Base-by-base conservation (phyloP, 805 yeast species). In the Barnettozyma populi region DNA sequence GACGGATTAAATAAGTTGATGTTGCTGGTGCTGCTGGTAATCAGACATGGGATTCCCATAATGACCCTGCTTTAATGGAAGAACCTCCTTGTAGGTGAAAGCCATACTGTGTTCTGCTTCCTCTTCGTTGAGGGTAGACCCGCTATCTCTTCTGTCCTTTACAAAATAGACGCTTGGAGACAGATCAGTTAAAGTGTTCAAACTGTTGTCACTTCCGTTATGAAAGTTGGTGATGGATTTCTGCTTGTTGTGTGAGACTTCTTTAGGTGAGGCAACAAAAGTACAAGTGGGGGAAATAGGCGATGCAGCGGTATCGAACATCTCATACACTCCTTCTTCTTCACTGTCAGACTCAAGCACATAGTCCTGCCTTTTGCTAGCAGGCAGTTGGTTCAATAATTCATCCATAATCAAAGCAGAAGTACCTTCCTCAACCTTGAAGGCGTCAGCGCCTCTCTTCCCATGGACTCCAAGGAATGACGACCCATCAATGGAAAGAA, bases 401-500 rank as follows among this genome's bases (percentile, higher is more conserved):
- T 60, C 57, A 18, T 61, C 56, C 55, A 59, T 52, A 5, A 58
- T 47, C 43, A 49, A 20, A 2, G 36, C 45, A 2, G 62, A 47
- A 0, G 57, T 51, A 9, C 61, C 62, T 25, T 57, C 61, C 19
- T 51, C 55, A 5, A 50, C 57, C 14, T 36, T 45, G 37, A 56
- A 53, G 8, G 61, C 46, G 45, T 57, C 61, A 19, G 48, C 27
- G 6, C 61, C 62, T 48, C 57, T 55, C 53, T 63, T 65, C 4
- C 53, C 56, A 54, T 81, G 87, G n/a, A 79, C 63, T 2, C 86
- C 85, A 44, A 81, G 65, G 62, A 71, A 79, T 6, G 80, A 70
- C 4, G 74, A 66, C 0, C 75, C 73, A 58, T 81, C 86, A 41
- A 81, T 69, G 46, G 81, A 76, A 19, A 80, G 52, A 2, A 81